Evolutionary conservation across 164 flowering plant species (phyloP), one percentile per base, ranked within the genome.

Genomic region (Annona cherimola): DNA sequence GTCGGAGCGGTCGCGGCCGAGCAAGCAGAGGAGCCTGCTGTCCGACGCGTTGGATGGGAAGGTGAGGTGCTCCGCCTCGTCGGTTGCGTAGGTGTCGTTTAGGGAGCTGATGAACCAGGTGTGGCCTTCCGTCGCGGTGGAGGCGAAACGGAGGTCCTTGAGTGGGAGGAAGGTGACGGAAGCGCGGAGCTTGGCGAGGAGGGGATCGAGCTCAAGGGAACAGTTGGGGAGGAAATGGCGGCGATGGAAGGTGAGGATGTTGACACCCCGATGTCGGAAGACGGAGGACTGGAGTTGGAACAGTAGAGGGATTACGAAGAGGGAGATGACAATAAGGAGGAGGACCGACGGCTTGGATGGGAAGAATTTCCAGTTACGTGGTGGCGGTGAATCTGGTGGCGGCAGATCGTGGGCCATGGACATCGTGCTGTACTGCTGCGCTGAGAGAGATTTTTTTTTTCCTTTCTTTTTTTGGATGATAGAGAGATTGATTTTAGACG

Each of bases 31-130:
- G 0, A 94, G 46, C 71, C 93, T 75, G 0, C 87, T 89, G 5
- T 78, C 69, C 1, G 94, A 88, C 4, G 84, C 60, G 1, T 79
- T 70, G 1, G 95, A 86, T 9, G 98, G 96, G 74, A 85, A 90
- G 39, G 83, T 71, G 26, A 87, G 93, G 81, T 84, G 83, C 63
- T 87, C 91, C 9, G 86, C 92, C 45, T 87, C 89, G 40, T 86
- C 90, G 65, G 84, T 84, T 20, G 79, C 83, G 45, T 80, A 89
- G 7, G 77, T 79, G 60, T 91, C 94, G 50, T 84, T 75, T 79
- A 84, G 45, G 61, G 96, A 87, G 81, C 93, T 90, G 96, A 91
- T 93, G 89, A 91, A 93, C 97, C 96, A 93, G 3, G 97, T 91
- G 80, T 93, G 94, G 42, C 90, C 96, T 71, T 79, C 70, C n/a